Base-by-base conservation (phyloP, 2,329 filamentous ascomycete genomes). In the Fusarium foetens region DNA sequence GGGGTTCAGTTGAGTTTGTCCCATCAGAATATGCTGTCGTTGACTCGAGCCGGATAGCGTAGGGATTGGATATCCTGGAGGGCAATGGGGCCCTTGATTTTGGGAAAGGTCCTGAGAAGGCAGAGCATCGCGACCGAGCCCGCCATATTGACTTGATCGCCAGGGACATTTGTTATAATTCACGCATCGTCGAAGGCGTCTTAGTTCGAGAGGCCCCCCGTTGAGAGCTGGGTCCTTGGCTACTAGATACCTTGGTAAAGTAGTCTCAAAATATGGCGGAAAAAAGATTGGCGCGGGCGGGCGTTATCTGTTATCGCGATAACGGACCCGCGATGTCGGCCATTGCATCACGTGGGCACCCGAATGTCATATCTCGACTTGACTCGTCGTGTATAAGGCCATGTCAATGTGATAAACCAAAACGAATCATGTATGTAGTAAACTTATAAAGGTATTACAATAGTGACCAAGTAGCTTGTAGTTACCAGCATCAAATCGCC, bases 141-240 rank as follows among this genome's bases (percentile, higher is more conserved):
- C 83, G 82, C 83, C 82, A 83, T 79, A 80, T 68, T 77, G 80
- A 79, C 73, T 80, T 81, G 81, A 83, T 81, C 80, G 83, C 83
- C 79, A 83, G 79, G 79, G 80, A 84, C 84, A 86, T 86, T 81
- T 76, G 78, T 82, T 81, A 85, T 83, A 75, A 79, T 63, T 62
- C 75, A 76, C 64, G 71, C 83, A 85, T 85, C 53, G 70, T 80
- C 67, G 64, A 59, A 46, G 39, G 21, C 16, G 63, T 46, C 42
- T 49, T 66, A 19, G 52, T 66, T 21, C 58, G 48, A 25, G 57
- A 55, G 52, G 31, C 57, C 66, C 58, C 54, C 72, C 52, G 52
- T 38, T 59, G 58, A 54, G 33, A 66, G 61, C 66, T 61, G 42
- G 62, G 46, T 66, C 58, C 41, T 73, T 49, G 42, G 33, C 23